Base-by-base conservation (phyloP, 352 stramenopile species). In the Phytophthora pistaciae region DNA sequence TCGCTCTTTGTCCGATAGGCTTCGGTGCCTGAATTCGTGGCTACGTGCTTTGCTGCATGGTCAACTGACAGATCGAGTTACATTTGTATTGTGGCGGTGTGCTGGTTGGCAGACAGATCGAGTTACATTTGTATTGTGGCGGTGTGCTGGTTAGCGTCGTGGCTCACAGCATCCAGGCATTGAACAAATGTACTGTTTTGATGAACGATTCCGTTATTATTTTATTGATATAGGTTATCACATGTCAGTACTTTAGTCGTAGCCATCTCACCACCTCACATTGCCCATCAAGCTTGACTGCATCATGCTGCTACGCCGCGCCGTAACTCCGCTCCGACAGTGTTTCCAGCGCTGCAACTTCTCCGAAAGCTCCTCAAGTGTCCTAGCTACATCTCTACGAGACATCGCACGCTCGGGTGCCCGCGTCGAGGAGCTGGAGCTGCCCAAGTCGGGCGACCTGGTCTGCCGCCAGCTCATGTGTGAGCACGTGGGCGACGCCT, bases 401-500 rank as follows among this genome's bases (percentile, higher is more conserved):
- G 89, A 96, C 48, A 87, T 93, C 31, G 89, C 89, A 50, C 86
- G 82, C 57, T 65, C 59, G 3, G 85, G 83, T 16, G 46, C 68
- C 21, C 68, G 64, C 31, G 83, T 96, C 25, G 71, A 73, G 23
- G 59, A 78, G 67, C 84, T 98, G 61, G 49, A 94, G 66, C 83
- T 98, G 27, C 33, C 77, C n/a, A 72, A 74, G 54, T 97, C 91
- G 23, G 61, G 78, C n/a, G 93, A 98, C 74, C 75, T 98, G 46
- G 65, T 96, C n/a, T 98, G 93, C 76, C 86, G 83, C 38, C 97
- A 98, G 66, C 78, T 98, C 55, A 97, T 98, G 93, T 98, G 93
- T 71, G 88, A 96, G 68, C 88, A 96, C 75, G 77, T 98, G 27
- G 92, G 93, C 27, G 83, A 87, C 57, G 84, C 90, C 11, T 98